Base-by-base conservation (phyloP, 495 filamentous ascomycete genomes). In the Hypoxylon subgilvum region DNA sequence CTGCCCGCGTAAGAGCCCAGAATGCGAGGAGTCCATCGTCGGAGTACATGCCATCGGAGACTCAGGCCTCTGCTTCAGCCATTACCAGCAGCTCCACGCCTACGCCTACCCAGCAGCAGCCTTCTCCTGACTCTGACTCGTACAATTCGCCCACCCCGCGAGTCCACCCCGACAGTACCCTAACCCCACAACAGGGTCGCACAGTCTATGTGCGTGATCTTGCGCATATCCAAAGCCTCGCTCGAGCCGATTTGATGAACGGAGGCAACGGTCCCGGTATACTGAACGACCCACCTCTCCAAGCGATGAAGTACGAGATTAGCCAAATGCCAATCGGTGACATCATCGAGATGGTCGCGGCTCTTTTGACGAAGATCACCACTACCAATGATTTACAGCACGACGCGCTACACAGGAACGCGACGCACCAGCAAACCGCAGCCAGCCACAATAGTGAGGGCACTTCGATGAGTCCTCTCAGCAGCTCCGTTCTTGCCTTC, bases 311-410 rank as follows among this genome's bases (percentile, higher is more conserved):
- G 65, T 99, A 96, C 70, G 94, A 97, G 72, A 97, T 99, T 59
- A 97, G 92, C 73, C 88, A 86, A 44, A 99, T 99, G 94, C 93
- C 95, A 42, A 94, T 97, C 57, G 83, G 84, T 44, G 95, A 99
- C 61, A 92, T 99, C 63, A 99, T 99, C 73, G 95, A 99, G 73
- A 99, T 99, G 95, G 95, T 99, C 5, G 94, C 94, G 4, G 93
- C 91, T n/a, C 85, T 99, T 31, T 78, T 99, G 52, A 96, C 95
- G 6, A 97, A 97, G 73, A 99, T 99, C 60, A 97, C 94, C 4
- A 92, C 90, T 2, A 96, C 94, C 45, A 99, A 99, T 69, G 94
- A 99, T 69, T 77, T 85, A 27, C 93, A 97, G 64, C 91, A 97
- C 73, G 91, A 97, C 73, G 78, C 77, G 2, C 61, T 79, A 18